These are phyloP conservation scores for Chimonanthus praecox DNA, from an alignment of 164 flowering plant genomes.

Conservation along the genomic window DNA sequence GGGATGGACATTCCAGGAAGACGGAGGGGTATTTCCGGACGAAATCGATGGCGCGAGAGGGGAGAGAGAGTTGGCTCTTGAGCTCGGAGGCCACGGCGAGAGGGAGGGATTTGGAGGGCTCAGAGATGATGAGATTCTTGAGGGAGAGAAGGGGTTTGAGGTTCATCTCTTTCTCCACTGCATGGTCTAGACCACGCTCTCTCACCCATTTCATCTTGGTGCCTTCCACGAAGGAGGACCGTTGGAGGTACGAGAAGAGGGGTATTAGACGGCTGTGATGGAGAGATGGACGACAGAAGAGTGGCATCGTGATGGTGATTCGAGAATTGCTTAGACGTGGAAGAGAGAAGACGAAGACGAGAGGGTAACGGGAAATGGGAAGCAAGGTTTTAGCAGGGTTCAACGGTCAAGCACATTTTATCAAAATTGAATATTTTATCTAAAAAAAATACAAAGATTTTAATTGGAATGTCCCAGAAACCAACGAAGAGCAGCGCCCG, in stretches of 20 bases:
- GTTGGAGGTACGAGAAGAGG: neutral
- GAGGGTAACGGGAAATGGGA: no score
- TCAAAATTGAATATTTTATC: no score
- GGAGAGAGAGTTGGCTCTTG: slow-evolving; percentile 43
- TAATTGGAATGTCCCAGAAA: no score
- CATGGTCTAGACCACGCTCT: slow-evolving; percentile 88
- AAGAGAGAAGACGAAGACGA: no score
- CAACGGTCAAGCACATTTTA: no score
- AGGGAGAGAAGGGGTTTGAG: slow-evolving; percentile 51
- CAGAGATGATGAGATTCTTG: slow-evolving; percentile 64
- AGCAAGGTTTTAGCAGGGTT: no score
- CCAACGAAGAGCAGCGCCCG: no score
- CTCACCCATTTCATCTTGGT: slow-evolving; percentile 44
- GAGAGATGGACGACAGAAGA: neutral
- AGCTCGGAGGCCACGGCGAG: slow-evolving; percentile 46
- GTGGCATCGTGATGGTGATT: neutral
- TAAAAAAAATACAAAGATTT: no score
- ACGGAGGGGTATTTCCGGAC: slow-evolving; percentile 62
- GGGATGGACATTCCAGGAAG: slow-evolving; percentile 54
- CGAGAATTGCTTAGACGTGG: no score
- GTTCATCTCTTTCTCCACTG: slow-evolving; percentile 68
- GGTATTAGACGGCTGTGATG: neutral
- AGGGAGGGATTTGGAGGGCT: slow-evolving; percentile 76
- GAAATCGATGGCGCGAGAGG: slow-evolving; percentile 60
- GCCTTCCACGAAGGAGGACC: slow-evolving; percentile 25